Evolutionary conservation across 306 rosid species (phyloP).

Genomic region (Begonia peltatifolia): DNA sequence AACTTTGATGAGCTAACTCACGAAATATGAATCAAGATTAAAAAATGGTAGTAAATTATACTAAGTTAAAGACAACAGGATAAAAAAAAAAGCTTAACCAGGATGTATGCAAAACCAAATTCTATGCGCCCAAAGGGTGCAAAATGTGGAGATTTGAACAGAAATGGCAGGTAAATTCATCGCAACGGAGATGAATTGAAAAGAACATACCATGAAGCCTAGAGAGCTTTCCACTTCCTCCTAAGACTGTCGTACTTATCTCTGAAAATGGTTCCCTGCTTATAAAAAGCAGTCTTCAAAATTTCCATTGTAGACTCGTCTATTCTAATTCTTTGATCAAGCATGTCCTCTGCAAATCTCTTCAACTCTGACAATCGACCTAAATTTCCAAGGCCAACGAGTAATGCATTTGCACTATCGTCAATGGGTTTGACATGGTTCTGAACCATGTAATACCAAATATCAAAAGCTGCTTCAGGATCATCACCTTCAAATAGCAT

Average conservation of each 20-base stretch:
- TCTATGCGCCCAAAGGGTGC: no score
- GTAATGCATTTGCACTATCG: slow-evolving; percentile 43
- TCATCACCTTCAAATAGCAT: slow-evolving; percentile 51
- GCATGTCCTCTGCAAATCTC: slow-evolving; percentile 37
- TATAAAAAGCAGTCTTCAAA: slow-evolving; percentile 36
- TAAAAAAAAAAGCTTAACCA: no score
- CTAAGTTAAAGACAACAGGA: no score
- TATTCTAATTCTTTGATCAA: slow-evolving; percentile 31
- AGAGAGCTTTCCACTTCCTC: slow-evolving; percentile 28
- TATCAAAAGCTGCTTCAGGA: slow-evolving; percentile 46
- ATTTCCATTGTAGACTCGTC: slow-evolving; percentile 41
- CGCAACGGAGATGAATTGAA: no score
- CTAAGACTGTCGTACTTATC: slow-evolving; percentile 39
- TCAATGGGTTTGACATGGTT: slow-evolving; percentile 33
- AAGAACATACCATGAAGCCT: slow-evolving; percentile 3
- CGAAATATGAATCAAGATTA: no score
- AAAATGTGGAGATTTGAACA: no score
- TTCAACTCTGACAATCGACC: slow-evolving; percentile 35
- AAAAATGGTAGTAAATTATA: no score
- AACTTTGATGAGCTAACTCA: no score
- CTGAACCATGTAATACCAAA: slow-evolving; percentile 53
- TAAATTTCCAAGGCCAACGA: slow-evolving; percentile 44
- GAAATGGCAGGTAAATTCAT: no score
- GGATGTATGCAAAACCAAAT: no score
- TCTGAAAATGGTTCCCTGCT: slow-evolving; percentile 37